phyloP scores from a whole-genome alignment of 306 rosid species.

The Crotalaria pallida region DNA sequence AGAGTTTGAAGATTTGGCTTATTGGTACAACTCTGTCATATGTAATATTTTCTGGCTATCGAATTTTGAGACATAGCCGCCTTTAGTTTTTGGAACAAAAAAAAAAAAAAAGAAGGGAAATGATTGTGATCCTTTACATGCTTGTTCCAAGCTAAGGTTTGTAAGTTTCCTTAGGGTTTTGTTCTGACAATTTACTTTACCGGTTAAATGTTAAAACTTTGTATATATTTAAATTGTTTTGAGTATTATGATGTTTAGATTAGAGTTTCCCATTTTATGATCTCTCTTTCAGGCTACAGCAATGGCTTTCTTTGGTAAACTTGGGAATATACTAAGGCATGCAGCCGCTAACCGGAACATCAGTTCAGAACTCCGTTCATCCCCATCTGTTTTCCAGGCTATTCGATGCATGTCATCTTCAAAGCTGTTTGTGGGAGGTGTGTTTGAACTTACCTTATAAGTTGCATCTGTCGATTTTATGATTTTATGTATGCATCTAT shows the following conservation, averaged over 20 bases:
- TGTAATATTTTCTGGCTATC: background rate
- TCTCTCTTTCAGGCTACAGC: slow-evolving; percentile 30
- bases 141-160: too few species aligned
- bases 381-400: slow-evolving; percentile 51
- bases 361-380: slow-evolving; percentile 36
- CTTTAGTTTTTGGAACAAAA: background rate
- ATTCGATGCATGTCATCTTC: slow-evolving; percentile 66
- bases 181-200: background rate
- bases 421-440: slow-evolving; percentile 85
- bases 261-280: background rate
- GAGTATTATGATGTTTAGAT: background rate
- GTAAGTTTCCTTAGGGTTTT: background rate
- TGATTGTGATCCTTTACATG: background rate
- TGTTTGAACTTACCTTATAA: background rate
- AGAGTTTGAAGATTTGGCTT: background rate
- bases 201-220: background rate
- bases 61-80: background rate
- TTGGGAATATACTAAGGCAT: slow-evolving; percentile 68
- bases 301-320: slow-evolving; percentile 78
- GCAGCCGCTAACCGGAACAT: slow-evolving; percentile 41
- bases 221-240: background rate
- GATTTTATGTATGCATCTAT: background rate
- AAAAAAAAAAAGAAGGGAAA: background rate
- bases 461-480: background rate
- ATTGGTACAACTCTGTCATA: background rate